A percentile compares a stretch with the other conserved stretches of the same genome.
Evolutionary conservation across 2,329 filamentous ascomycete genomes (phyloP).

Genomic region (Xylogone sp.): DNA sequence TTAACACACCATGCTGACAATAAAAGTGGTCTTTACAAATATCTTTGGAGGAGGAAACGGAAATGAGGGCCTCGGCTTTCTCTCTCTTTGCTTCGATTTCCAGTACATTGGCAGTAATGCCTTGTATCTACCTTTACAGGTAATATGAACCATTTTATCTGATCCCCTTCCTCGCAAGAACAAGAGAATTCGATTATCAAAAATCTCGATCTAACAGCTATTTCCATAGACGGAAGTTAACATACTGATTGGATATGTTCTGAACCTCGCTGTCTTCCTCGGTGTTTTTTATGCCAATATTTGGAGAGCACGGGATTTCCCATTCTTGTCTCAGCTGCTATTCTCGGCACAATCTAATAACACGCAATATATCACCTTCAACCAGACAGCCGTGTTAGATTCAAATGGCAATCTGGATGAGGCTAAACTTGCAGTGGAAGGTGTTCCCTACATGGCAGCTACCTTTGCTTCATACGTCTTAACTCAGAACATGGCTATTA

Average conservation of each 20-base stretch:
- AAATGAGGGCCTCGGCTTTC: constrained; percentile 38
- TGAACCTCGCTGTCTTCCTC: constrained; percentile 26
- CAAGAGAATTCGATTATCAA: not conserved
- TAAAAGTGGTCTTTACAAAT: constrained; percentile 59
- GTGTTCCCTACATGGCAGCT: constrained; percentile 36
- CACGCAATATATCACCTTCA: constrained; percentile 32
- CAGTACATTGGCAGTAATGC: constrained; percentile 29
- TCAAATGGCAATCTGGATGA: constrained; percentile 31
- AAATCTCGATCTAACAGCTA: constrained; percentile 14
- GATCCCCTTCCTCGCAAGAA: not conserved
- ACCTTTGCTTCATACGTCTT: constrained; percentile 34
- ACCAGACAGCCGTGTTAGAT: constrained; percentile 38
- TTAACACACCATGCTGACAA: not conserved
- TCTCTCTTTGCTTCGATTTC: constrained; percentile 37
- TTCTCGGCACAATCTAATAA: constrained; percentile 32
- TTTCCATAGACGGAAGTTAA: constrained; percentile 29
- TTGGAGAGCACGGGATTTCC: constrained; percentile 35
- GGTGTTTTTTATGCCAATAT: constrained; percentile 37
- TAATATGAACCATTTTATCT: constrained; percentile 4
- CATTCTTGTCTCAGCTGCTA: constrained; percentile 37
- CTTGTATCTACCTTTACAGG: constrained; percentile 14
- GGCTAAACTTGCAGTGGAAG: constrained; percentile 27
- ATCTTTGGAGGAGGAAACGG: constrained; percentile 66
- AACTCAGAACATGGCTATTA: constrained; percentile 39
- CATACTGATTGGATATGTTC: constrained; percentile 14